Conservation (phyloP, 2,329 filamentous ascomycete species). For the Talaromyces verruculosus region DNA sequence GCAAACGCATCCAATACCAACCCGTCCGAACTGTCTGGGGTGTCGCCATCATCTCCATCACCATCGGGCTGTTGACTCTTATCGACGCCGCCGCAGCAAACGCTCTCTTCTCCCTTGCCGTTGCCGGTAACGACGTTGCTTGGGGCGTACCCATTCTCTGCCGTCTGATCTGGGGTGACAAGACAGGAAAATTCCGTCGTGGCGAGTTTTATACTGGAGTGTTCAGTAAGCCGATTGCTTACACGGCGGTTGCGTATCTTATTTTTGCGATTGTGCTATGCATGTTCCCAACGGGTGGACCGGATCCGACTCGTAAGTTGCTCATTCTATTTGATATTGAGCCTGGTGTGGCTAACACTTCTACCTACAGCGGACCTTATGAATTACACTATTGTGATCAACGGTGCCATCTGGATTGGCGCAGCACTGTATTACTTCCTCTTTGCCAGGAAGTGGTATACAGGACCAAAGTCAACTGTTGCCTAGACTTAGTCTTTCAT, state of each 20-base stretch:
- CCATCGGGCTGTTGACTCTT: conserved; percentile 59
- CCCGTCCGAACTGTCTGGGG: conserved; percentile 59
- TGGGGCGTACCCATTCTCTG: conserved; percentile 61
- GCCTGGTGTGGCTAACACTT: conserved; percentile 6
- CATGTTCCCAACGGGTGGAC: conserved; percentile 60
- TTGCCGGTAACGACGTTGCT: conserved; percentile 62
- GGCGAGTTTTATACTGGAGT: conserved; percentile 60
- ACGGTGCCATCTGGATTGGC: conserved; percentile 59
- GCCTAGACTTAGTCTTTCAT: conserved; percentile 24
- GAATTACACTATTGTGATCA: conserved; percentile 66
- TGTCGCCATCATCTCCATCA: conserved; percentile 50
- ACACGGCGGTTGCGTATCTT: conserved; percentile 49
- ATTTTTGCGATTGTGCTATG: conserved; percentile 51
- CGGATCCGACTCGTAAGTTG: conserved; percentile 49
- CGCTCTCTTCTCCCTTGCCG: conserved; percentile 60
- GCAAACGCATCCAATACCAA: conserved; percentile 56
- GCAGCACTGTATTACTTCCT: conserved; percentile 57
- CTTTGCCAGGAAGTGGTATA: conserved; percentile 61
- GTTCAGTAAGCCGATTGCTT: conserved; percentile 55
- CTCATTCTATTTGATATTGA: not conserved
- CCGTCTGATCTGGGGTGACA: conserved; percentile 57
- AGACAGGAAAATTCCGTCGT: conserved; percentile 55
- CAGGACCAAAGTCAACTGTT: conserved; percentile 59
- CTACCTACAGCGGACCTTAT: conserved; percentile 48
- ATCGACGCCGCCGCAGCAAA: conserved; percentile 59